Evolutionary conservation across 163 green algal genomes (phyloP), one percentile per base, ranked within the genome.

Genomic region (Volvox carteri): DNA sequence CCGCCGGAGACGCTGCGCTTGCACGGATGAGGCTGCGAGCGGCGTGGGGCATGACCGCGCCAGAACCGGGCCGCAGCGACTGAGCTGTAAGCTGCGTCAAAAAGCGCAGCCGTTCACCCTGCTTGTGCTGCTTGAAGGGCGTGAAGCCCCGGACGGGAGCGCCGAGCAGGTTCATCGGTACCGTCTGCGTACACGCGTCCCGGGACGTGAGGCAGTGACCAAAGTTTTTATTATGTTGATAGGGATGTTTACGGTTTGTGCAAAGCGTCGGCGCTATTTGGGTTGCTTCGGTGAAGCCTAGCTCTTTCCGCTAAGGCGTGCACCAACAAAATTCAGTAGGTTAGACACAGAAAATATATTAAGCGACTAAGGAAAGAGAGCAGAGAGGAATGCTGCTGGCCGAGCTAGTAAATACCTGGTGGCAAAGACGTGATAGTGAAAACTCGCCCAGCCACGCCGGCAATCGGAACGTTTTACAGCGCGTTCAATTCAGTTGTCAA

Each of bases 81-180:
- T 56, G 56, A 2, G 56, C 54, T 65, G 54, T 2, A 58, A 56
- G 42, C 37, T 46, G 74, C n/a, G 30, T 52, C 60, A 90, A 58
- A 35, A 52, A 28, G 30, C 54, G 86, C 33, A 30, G 14, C 44
- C 50, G 25, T 14, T 14, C 42, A 35, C 54, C 68, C 25, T 72
- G 23, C 16, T 75, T 75, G 11, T 89, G 84, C 70, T 78, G 50
- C 68, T 83, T 89, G 37, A 89, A 89, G 25, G 84, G 84, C 28
- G 68, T 18, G 16, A 84, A 89, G 52, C 84, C 84, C 68, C 84
- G 50, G 11, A 67, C n/a, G 5, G 84, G 84, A 19, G 50, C 52
- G 8, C 52, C 70, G 67, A 89, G 72, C 18, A 87, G 81, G 65
- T 65, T 87, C 33, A 70, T 87, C 41, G 73, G 19, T 0, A 83